Percentiles rank a stretch among this genome's conserved stretches.
These are phyloP conservation scores for Pestalotiopsis sp. DNA, from an alignment of 2,329 filamentous ascomycete species.

Conservation along the genomic window DNA sequence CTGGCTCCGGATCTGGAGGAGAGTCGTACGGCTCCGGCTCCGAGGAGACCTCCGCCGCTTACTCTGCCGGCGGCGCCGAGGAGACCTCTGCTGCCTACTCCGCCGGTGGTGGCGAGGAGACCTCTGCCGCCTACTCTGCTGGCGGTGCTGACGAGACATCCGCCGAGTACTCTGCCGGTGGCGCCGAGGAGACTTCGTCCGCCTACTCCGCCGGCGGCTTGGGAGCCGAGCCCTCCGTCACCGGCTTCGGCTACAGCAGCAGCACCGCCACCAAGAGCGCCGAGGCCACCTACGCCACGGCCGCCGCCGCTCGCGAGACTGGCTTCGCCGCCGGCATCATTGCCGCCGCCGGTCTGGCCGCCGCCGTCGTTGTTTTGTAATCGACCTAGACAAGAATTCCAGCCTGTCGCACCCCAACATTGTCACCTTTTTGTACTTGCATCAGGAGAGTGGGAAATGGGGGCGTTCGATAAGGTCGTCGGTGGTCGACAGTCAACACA, in stretches of 20 bases:
- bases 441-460: background rate
- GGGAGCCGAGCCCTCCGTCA: background rate
- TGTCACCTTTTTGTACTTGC: background rate
- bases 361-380: conserved; percentile 23
- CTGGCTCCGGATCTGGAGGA: background rate
- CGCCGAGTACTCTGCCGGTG: background rate
- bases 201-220: background rate
- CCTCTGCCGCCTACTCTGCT: background rate
- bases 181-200: background rate
- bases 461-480: background rate
- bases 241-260: background rate
- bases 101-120: background rate
- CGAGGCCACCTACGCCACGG: background rate
- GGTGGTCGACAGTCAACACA: background rate
- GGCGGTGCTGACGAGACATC: background rate
- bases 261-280: background rate
- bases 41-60: background rate
- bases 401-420: background rate
- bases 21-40: background rate
- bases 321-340: conserved; percentile 20
- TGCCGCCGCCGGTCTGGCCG: conserved; percentile 24
- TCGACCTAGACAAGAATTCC: background rate
- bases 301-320: conserved; percentile 22
- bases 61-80: background rate
- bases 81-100: background rate